Evolutionary conservation across 2,329 filamentous ascomycete genomes (phyloP).

Genomic region (Talaromyces pinophilus): DNA sequence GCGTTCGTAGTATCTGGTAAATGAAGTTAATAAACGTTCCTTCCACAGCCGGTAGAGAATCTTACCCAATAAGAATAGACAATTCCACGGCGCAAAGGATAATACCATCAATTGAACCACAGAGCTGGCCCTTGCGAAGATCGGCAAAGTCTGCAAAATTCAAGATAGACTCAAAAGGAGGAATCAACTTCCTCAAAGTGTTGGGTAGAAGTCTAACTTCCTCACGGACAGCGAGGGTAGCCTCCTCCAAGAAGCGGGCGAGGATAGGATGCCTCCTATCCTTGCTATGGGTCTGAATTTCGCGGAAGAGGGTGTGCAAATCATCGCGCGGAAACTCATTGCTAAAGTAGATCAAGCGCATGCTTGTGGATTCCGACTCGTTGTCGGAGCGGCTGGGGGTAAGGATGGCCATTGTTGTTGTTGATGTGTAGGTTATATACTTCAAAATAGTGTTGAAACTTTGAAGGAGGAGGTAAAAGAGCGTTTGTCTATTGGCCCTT

Average conservation of each 20-base stretch:
- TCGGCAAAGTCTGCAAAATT: conserved; percentile 23
- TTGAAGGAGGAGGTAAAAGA: not conserved
- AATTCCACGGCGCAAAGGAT: conserved; percentile 47
- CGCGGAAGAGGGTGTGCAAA: conserved; percentile 43
- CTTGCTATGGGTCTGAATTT: conserved; percentile 46
- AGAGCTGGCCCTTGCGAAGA: conserved; percentile 45
- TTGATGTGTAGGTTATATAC: not conserved
- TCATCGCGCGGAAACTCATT: conserved; percentile 54
- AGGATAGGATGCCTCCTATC: conserved; percentile 39
- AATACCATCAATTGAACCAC: conserved; percentile 50
- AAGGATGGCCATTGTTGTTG: not conserved
- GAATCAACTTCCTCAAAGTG: conserved; percentile 26
- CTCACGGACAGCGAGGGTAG: conserved; percentile 43
- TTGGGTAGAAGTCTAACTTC: conserved; percentile 37
- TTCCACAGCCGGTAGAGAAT: not conserved
- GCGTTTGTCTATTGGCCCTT: not conserved
- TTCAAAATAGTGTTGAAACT: not conserved
- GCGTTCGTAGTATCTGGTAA: conserved; percentile 35
- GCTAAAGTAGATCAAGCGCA: conserved; percentile 41
- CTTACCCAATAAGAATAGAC: conserved; percentile 48
- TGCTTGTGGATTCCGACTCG: not conserved
- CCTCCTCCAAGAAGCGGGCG: conserved; percentile 45
- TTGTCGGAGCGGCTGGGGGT: not conserved
- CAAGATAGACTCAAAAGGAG: conserved; percentile 26
- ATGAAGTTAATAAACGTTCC: not conserved